Evolutionary conservation across 352 stramenopile species (phyloP), one percentile per base, ranked within the genome.

Genomic region (Discostella stelligera): DNA sequence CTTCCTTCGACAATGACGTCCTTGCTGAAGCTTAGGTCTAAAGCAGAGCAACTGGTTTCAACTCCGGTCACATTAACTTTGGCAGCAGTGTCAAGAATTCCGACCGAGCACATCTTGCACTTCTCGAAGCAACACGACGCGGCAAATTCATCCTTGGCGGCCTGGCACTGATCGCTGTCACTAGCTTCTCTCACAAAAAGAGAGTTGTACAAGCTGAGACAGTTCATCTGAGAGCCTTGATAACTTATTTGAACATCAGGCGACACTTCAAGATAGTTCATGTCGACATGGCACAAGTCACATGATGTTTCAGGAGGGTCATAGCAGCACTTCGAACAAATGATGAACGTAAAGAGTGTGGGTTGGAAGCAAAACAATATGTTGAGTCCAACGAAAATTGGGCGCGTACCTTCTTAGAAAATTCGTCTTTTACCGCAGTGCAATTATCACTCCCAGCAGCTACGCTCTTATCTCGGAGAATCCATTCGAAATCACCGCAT

Each of bases 401-500:
- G 46, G 6, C 48, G 55, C 59, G 25, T 67, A 79, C 71, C 53
- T 70, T 86, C 8, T 75, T 54, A 44, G 37, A 75, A 48, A 79
- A 86, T 62, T 86, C 54, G 56, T 71, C 70, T 62, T 82, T 82
- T 41, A 86, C 74, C 18, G 69, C 63, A 58, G 18, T 56, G 44
- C 79, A 86, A 30, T 52, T 52, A 56, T 86, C 79, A 58, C 66
- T 82, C 9, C 61, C 79, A 44, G 73, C 66, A 7, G 48, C 74
- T 49, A 86, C 61, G 55, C 60, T 77, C 10, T 78, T 54, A 1
- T 60, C 70, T 48, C 74, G 61, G 18, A 86, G 61, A 65, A 80
- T 78, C 79, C 79, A 86, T 76, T 82, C 79, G 74, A 86, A 86
- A 53, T 86, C 79, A 53, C 79, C 79, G 59, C 79, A 86, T 25